These are phyloP conservation scores for Fusarium avenaceum DNA, from an alignment of 2,329 filamentous ascomycete species.

Conservation along the genomic window DNA sequence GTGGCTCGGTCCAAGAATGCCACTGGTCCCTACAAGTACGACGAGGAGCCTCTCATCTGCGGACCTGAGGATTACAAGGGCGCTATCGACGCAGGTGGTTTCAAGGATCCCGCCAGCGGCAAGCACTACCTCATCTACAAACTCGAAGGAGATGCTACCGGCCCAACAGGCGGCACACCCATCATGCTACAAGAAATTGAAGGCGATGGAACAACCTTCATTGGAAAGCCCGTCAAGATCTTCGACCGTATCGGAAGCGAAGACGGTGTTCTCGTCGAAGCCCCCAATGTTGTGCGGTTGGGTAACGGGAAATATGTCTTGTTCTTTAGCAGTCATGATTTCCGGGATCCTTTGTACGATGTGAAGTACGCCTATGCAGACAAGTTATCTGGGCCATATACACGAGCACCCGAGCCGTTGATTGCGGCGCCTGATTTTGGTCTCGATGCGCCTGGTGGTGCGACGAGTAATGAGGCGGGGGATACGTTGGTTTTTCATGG, in stretches of 20 bases:
- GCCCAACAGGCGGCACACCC: slow-evolving; percentile 17
- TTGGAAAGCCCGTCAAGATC: slow-evolving; percentile 8
- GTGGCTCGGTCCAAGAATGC: slow-evolving; percentile 14
- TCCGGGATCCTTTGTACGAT: slow-evolving; percentile 13
- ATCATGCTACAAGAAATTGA: slow-evolving; percentile 23
- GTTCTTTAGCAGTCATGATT: slow-evolving; percentile 27
- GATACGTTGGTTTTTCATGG: slow-evolving; percentile 20
- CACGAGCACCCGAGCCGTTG: slow-evolving; percentile 9
- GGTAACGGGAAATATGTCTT: slow-evolving; percentile 16
- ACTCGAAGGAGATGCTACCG: slow-evolving; percentile 13
- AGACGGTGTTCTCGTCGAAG: slow-evolving; percentile 11
- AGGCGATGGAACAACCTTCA: slow-evolving; percentile 8
- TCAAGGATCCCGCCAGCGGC: slow-evolving; percentile 11
- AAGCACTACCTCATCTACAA: slow-evolving; percentile 24
- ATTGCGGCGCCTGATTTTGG: slow-evolving; percentile 17
- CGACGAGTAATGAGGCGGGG: slow-evolving; percentile 22
- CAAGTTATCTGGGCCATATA: slow-evolving; percentile 7
- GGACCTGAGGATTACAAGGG: slow-evolving; percentile 1
- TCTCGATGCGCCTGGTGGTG: slow-evolving; percentile 20
- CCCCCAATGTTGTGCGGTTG: slow-evolving; percentile 13
- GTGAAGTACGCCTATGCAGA: slow-evolving; percentile 25
- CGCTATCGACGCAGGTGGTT: slow-evolving; percentile 20
- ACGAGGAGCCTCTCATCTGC: slow-evolving; percentile 13
- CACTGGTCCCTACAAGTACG: slow-evolving; percentile 8
- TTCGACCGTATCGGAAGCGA: slow-evolving; percentile 17